These are phyloP conservation scores for Fraxinus angustifolia DNA, from an alignment of 305 asterid species.

Conservation along the genomic window DNA sequence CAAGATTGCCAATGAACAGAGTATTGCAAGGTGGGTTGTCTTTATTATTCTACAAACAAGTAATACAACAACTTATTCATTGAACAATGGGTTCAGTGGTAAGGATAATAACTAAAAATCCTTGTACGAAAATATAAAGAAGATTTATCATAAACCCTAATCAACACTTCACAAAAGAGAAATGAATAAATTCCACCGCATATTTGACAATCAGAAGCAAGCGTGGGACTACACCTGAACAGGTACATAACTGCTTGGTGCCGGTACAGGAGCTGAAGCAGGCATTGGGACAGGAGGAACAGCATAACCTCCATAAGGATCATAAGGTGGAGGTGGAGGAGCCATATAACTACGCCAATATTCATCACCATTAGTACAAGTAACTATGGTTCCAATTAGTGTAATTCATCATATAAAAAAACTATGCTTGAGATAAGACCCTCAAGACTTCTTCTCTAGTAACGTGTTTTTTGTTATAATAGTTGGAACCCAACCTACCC, in stretches of 20 bases:
- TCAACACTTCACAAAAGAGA: constrained; percentile 8
- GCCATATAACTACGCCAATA: constrained; percentile 70
- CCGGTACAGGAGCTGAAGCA: constrained; percentile 82
- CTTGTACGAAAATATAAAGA: background rate
- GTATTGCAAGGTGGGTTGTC: constrained; percentile 99
- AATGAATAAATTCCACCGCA: constrained; percentile 1
- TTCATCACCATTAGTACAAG: constrained; percentile 19
- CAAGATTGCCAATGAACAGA: constrained; percentile 95
- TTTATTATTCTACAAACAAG: constrained; percentile 70
- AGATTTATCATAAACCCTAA: background rate
- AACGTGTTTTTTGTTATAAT: background rate
- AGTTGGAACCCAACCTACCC: constrained; percentile 27
- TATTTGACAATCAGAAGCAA: constrained; percentile 5
- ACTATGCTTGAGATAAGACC: background rate
- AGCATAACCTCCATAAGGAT: constrained; percentile 88
- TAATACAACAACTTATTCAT: background rate
- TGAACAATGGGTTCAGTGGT: background rate
- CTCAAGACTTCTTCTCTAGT: background rate
- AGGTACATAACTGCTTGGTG: constrained; percentile 88
- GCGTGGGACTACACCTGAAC: constrained; percentile 59
- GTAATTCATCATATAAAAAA: background rate
- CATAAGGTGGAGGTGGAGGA: constrained; percentile 93
- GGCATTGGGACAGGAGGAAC: constrained; percentile 85
- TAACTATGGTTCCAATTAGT: background rate
- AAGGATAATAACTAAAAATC: background rate